Percentiles rank a stretch among this genome's conserved stretches.
These are phyloP conservation scores for Moesziomyces globuligerus DNA, from an alignment of 1,284 basidiomycete species.

Conservation along the genomic window DNA sequence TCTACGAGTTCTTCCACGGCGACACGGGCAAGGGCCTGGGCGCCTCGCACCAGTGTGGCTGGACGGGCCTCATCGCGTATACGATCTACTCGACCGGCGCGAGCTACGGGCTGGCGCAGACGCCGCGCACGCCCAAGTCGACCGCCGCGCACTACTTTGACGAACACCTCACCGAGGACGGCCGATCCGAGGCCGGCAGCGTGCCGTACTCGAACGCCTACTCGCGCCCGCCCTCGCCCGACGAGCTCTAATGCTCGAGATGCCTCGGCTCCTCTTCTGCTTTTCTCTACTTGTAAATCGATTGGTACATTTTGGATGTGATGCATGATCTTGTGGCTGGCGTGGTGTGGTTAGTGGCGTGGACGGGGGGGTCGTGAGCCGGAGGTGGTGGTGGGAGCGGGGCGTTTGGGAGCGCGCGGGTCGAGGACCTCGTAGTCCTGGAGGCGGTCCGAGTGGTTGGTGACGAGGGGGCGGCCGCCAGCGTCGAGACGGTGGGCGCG, in stretches of 20 bases:
- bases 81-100: slow-evolving; percentile 74
- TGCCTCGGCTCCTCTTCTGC: too few relatives aligned
- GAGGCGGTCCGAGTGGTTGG: slow-evolving; percentile 17
- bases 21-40: slow-evolving; percentile 86
- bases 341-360: neutral
- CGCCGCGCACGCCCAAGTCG: slow-evolving; percentile 79
- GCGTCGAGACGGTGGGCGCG: slow-evolving; percentile 41
- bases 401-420: slow-evolving; percentile 17
- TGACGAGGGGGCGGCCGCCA: slow-evolving; percentile 32
- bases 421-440: slow-evolving; percentile 60
- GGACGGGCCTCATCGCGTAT: slow-evolving; percentile 71
- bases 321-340: neutral
- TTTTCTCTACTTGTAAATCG: neutral
- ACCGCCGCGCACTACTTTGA: slow-evolving; percentile 89
- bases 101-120: slow-evolving; percentile 57
- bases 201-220: slow-evolving; percentile 48
- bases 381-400: neutral
- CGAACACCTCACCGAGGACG: slow-evolving; percentile 61
- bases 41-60: slow-evolving; percentile 96
- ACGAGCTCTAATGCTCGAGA: slow-evolving; percentile 49
- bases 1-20: slow-evolving; percentile 97
- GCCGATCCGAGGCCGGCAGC: slow-evolving; percentile 52
- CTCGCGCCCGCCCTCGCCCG: slow-evolving; percentile 58
- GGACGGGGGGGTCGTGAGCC: neutral
- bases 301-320: neutral